These are phyloP conservation scores for Mucor irregularis DNA, from an alignment of 371 early-diverging fungal genomes.

Conservation along the genomic window DNA sequence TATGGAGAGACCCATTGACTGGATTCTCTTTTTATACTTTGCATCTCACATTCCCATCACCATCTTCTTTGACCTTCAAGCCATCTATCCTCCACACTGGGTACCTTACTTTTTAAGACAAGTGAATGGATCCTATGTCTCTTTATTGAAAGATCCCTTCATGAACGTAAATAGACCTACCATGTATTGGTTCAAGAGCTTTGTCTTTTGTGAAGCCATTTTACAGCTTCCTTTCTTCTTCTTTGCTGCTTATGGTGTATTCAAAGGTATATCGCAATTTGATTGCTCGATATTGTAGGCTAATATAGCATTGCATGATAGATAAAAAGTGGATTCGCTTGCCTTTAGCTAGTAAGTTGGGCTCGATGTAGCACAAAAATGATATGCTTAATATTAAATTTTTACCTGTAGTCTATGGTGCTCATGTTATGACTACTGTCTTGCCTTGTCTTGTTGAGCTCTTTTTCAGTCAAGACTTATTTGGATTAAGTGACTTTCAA, in stretches of 20 bases:
- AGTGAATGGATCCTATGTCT: conserved; percentile 6
- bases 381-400: background rate
- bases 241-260: conserved; percentile 22
- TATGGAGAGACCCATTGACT: conserved; percentile 17
- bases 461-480: background rate
- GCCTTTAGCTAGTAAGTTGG: conserved; percentile 20
- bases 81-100: conserved; percentile 15
- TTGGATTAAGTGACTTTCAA: conserved; percentile 6
- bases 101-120: conserved; percentile 11
- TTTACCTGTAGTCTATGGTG: conserved; percentile 16
- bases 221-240: conserved; percentile 27
- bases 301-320: too few species aligned
- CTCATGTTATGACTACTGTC: conserved; percentile 26
- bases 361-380: too few species aligned
- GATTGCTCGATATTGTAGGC: too few species aligned
- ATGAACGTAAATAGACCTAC: conserved; percentile 9
- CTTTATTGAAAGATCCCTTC: conserved; percentile 14
- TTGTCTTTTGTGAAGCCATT: conserved; percentile 25
- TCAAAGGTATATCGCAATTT: conserved; percentile 12
- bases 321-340: conserved; percentile 26
- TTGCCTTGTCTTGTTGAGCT: conserved; percentile 20
- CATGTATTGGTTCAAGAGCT: conserved; percentile 22
- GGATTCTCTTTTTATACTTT: conserved; percentile 22
- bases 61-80: conserved; percentile 17
- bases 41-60: conserved; percentile 25